A percentile compares a stretch with the other conserved stretches of the same genome.
phyloP scores from a whole-genome alignment of 116 monocot species.

The Cymodocea nodosa region DNA sequence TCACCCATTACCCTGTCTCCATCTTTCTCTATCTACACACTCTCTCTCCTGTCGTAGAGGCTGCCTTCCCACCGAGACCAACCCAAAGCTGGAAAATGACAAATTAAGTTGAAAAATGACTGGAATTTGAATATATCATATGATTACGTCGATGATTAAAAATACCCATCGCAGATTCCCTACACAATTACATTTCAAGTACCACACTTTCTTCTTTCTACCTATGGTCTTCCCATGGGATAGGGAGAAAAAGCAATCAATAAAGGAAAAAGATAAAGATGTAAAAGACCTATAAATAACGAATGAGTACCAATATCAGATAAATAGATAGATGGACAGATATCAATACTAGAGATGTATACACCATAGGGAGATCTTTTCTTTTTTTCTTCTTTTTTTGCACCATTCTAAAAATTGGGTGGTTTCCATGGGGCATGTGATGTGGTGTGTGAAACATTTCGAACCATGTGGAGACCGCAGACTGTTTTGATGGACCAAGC shows the following conservation, averaged over 20 bases:
- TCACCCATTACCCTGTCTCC: no score
- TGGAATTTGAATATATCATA: background rate
- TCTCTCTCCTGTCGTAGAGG: constrained; percentile 12
- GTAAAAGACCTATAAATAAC: no score
- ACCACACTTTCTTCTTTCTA: background rate
- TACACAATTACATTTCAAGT: background rate
- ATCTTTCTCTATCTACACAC: no score
- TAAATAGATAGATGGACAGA: constrained; percentile 1
- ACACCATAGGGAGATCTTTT: background rate
- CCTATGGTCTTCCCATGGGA: constrained; percentile 18
- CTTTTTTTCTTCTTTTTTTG: constrained; percentile 2
- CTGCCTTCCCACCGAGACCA: constrained; percentile 14
- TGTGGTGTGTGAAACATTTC: background rate
- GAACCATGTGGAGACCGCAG: constrained; percentile 4
- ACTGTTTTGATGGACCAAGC: no score
- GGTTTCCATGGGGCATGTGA: no score
- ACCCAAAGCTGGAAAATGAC: background rate
- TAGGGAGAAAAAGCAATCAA: constrained; percentile 15
- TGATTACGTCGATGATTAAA: background rate
- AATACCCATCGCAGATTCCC: background rate
- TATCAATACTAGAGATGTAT: background rate
- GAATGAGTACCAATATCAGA: no score
- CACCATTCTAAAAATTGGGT: no score
- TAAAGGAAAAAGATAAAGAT: constrained; percentile 15
- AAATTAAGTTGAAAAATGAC: background rate